A percentile compares a stretch with the other conserved stretches of the same genome.
Conservation (phyloP, 2,329 filamentous ascomycete genomes). For the Zymoseptoria ardabiliae region DNA sequence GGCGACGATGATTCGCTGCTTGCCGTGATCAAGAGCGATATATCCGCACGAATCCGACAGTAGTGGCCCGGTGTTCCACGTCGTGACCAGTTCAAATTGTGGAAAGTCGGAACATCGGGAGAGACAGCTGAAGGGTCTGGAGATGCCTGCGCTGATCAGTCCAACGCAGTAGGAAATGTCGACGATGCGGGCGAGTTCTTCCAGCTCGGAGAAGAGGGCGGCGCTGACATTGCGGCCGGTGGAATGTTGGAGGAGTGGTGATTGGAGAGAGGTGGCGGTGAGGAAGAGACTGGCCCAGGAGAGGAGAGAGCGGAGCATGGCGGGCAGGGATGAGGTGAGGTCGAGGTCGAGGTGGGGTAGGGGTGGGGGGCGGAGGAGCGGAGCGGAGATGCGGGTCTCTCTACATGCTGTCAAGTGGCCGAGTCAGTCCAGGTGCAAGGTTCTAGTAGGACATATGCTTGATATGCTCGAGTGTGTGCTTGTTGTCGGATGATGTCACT, state of each 20-base stretch:
- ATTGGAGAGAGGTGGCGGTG: constrained; percentile 21
- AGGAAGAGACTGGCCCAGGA: constrained; percentile 11
- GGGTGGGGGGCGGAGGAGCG: not conserved
- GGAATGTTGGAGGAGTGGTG: constrained; percentile 27
- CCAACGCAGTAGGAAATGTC: constrained; percentile 95
- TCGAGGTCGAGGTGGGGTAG: not conserved
- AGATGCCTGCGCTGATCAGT: constrained; percentile 72
- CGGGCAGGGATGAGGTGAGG: constrained; percentile 20
- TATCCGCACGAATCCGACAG: constrained; percentile 91
- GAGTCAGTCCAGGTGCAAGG: too few species aligned
- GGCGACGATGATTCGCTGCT: constrained; percentile 67
- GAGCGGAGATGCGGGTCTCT: too few species aligned
- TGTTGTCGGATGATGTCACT: too few species aligned
- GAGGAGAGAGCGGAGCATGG: constrained; percentile 16
- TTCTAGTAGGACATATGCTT: too few species aligned
- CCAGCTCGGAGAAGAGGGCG: constrained; percentile 68
- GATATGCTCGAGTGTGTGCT: too few species aligned
- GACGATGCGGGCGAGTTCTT: constrained; percentile 82
- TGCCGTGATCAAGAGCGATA: constrained; percentile 72
- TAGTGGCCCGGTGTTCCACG: constrained; percentile 84
- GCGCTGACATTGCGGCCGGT: constrained; percentile 45
- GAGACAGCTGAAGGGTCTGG: constrained; percentile 74
- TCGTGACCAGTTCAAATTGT: constrained; percentile 66
- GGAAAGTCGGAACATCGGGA: constrained; percentile 82
- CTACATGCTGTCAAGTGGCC: too few species aligned